A percentile compares a stretch with the other conserved stretches of the same genome.
Evolutionary conservation across 2,329 filamentous ascomycete species (phyloP).

Genomic region (Fonsecaea multimorphosa): DNA sequence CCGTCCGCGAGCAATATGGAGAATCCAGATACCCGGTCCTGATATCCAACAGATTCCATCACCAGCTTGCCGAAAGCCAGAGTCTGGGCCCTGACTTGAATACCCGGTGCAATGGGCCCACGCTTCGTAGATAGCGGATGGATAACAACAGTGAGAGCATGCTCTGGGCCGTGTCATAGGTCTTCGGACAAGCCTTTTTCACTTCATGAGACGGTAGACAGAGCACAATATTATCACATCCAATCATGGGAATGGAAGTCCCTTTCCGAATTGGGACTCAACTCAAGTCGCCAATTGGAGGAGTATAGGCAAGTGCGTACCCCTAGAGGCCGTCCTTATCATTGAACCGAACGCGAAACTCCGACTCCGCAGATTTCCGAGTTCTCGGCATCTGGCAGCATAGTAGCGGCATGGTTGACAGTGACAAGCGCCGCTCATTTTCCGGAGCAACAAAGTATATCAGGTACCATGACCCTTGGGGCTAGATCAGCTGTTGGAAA

Average conservation of each 20-base stretch:
- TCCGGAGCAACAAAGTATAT: background rate
- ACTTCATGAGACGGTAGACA: background rate
- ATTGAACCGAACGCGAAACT: conserved; percentile 12
- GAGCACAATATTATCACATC: too few species aligned
- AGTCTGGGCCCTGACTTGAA: background rate
- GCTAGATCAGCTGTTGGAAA: background rate
- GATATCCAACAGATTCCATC: background rate
- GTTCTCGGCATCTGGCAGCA: conserved; percentile 7
- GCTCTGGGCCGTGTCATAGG: conserved; percentile 6
- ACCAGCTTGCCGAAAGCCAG: background rate
- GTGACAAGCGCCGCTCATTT: background rate
- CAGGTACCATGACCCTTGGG: background rate
- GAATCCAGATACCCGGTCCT: background rate
- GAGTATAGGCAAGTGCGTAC: background rate
- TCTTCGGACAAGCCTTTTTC: conserved; percentile 1
- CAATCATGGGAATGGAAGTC: too few species aligned
- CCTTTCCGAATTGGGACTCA: background rate
- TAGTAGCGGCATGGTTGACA: background rate
- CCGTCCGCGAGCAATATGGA: background rate
- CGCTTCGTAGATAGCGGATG: conserved; percentile 1
- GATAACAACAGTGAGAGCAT: background rate
- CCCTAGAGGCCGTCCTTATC: conserved; percentile 4
- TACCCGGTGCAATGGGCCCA: background rate
- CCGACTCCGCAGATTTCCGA: conserved; percentile 9
- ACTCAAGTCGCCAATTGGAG: background rate